These are phyloP conservation scores for Talaromyces sp. DNA, from an alignment of 2,329 filamentous ascomycete species.

Conservation along the genomic window DNA sequence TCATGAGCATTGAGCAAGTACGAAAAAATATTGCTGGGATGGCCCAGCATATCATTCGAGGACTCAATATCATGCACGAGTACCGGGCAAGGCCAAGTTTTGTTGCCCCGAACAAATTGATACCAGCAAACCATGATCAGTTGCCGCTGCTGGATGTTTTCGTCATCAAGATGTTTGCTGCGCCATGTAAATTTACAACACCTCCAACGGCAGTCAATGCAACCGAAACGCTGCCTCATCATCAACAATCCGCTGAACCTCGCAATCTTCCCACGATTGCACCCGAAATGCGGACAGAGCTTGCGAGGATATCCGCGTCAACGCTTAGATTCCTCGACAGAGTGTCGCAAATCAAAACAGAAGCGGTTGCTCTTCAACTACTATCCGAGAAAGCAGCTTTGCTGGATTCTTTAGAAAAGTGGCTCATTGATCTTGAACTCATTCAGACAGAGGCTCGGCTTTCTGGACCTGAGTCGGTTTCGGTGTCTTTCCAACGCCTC, in stretches of 20 bases:
- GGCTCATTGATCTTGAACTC: conserved; percentile 10
- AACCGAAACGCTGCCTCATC: not conserved
- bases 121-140: conserved; percentile 8
- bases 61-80: conserved; percentile 18
- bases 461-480: conserved; percentile 2
- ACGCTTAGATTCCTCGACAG: conserved; percentile 15
- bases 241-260: conserved; percentile 8
- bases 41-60: conserved; percentile 16
- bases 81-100: conserved; percentile 13
- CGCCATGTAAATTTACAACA: conserved; percentile 15
- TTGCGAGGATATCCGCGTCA: conserved; percentile 3
- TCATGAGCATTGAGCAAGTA: conserved; percentile 20
- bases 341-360: not conserved
- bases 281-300: conserved; percentile 18
- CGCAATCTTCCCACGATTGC: conserved; percentile 11
- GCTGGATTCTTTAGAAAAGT: conserved; percentile 12
- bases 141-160: conserved; percentile 16
- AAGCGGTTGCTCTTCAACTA: conserved; percentile 1
- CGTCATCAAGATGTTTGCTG: conserved; percentile 18
- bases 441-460: not conserved
- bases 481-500: conserved; percentile 14
- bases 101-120: not conserved
- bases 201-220: not conserved
- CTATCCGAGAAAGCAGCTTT: conserved; percentile 11
- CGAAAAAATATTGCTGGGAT: conserved; percentile 9